phyloP scores from a whole-genome alignment of 2,329 filamentous ascomycete genomes.

The Aspergillus felis region DNA sequence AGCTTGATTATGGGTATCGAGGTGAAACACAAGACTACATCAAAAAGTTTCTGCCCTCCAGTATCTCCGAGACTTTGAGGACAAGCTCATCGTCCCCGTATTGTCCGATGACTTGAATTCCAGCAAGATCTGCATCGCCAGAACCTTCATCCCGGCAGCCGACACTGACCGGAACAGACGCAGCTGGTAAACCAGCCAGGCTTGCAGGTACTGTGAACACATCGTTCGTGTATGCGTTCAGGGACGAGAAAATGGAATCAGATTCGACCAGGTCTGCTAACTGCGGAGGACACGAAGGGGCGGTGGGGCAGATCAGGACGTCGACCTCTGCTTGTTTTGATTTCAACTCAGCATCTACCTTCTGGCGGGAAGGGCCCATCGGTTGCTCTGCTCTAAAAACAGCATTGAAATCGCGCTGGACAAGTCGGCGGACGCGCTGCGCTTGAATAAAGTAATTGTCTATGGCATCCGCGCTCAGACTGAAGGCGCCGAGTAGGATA shows the following conservation, averaged over 20 bases:
- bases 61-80: constrained; percentile 33
- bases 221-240: constrained; percentile 89
- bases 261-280: constrained; percentile 52
- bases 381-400: constrained; percentile 70
- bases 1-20: neutral
- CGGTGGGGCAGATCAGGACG: constrained; percentile 81
- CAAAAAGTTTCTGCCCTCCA: constrained; percentile 26
- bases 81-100: constrained; percentile 45
- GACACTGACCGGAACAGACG: constrained; percentile 69
- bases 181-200: constrained; percentile 81
- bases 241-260: constrained; percentile 33
- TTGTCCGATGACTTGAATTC: constrained; percentile 47
- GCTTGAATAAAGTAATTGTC: constrained; percentile 97
- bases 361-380: constrained; percentile 38
- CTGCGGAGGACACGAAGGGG: constrained; percentile 69
- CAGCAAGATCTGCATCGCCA: constrained; percentile 24
- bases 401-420: constrained; percentile 80
- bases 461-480: constrained; percentile 81
- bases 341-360: constrained; percentile 2
- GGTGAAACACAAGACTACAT: constrained; percentile 2
- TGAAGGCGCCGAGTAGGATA: constrained; percentile 86
- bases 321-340: constrained; percentile 55
- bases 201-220: constrained; percentile 95
- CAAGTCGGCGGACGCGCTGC: constrained; percentile 77
- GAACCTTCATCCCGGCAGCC: constrained; percentile 8